Base-by-base conservation (phyloP, 2,329 filamentous ascomycete species). In the Ceratocystis destructans region DNA sequence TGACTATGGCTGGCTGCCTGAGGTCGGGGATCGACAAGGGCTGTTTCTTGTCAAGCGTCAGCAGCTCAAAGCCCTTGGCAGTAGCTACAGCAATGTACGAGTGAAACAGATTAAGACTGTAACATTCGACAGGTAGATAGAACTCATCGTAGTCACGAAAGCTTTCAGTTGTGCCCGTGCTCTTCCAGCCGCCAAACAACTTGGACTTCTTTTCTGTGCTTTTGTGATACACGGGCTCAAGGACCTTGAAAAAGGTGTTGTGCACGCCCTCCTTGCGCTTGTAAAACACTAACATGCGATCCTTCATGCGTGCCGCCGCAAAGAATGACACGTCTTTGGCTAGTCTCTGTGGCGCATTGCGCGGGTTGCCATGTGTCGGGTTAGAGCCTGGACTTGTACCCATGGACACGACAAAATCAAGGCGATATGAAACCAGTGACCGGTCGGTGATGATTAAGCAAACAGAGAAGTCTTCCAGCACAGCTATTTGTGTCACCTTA, bases 81-180 rank as follows among this genome's bases (percentile, higher is more conserved):
- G 93, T 97, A 22, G 90, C 87, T 61, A 99, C 90, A 8, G 94
- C 90, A 64, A 99, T 88, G 69, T 91, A 95, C 0, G 88, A 90
- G 74, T 96, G 90, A 83, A 97, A 99, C 64, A 99, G 83, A 75
- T 96, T 97, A 73, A 99, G 88, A 61, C 89, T 90, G 75, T 88
- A 96, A 75, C 91, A 96, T 74, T 99, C 95, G 1, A 89, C 87
- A 0, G 94, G 94, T 71, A 99, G 92, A 77, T 97, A 99, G 76
- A 99, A 99, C 71, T 97, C 94, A 77, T 99, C 94, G 74, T 92
- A 99, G 73, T 99, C 94, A 69, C 94, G 88, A 85, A 97, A 99
- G 71, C 93, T 93, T 71, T 99, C 94, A 0, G 93, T 96, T 8
- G 83, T 82, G 12, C 78, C 76, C 20, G 48, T 59, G 6, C 17